Evolutionary conservation across 768 basidiomycete genomes (phyloP).

Genomic region (Mycena alexandri): DNA sequence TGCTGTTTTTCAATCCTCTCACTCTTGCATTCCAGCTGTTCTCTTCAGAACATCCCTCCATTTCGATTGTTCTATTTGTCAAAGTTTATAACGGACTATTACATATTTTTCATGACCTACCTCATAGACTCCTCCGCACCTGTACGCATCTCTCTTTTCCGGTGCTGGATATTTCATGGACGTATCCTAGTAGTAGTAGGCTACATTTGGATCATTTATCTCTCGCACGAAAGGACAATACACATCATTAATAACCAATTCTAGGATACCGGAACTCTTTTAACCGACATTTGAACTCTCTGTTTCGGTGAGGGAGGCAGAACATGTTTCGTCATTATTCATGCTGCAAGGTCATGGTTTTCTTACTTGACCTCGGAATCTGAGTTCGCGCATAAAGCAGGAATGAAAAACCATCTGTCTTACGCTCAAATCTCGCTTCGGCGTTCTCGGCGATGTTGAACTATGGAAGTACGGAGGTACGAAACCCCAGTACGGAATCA

Average conservation of each 20-base stretch:
- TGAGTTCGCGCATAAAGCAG: no score
- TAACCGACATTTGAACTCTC: not conserved
- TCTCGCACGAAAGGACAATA: constrained; percentile 34
- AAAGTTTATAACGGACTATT: constrained; percentile 69
- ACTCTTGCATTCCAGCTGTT: constrained; percentile 58
- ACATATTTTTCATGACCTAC: constrained; percentile 49
- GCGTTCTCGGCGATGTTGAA: no score
- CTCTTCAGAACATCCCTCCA: constrained; percentile 72
- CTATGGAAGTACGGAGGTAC: no score
- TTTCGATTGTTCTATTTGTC: constrained; percentile 76
- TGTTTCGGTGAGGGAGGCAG: no score
- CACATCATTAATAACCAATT: constrained; percentile 25
- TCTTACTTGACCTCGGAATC: no score
- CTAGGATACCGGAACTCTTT: not conserved
- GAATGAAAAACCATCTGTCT: no score
- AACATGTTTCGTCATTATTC: no score
- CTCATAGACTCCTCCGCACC: constrained; percentile 35
- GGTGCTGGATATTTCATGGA: constrained; percentile 37
- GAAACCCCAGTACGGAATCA: no score
- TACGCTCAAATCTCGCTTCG: no score
- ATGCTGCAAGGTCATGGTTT: no score
- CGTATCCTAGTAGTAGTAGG: constrained; percentile 38
- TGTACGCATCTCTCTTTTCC: constrained; percentile 21
- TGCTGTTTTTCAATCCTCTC: constrained; percentile 14
- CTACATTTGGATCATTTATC: constrained; percentile 33